Conservation (phyloP, 345 rosid genomes). For the Turnera subulata region DNA sequence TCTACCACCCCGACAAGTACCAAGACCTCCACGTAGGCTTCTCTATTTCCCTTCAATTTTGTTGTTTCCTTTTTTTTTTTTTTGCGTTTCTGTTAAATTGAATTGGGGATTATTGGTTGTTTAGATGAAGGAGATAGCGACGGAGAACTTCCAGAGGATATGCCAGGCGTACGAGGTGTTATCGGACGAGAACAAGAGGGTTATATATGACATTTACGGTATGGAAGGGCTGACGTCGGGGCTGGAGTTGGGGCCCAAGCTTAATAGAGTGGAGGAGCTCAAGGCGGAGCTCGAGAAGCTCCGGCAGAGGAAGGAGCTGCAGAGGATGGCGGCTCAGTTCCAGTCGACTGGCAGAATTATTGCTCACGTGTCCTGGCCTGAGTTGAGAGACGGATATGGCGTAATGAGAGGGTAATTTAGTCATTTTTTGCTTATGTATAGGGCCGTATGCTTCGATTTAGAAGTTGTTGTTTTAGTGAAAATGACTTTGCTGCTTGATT, state of each 20-base stretch:
- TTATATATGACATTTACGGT: slow-evolving; percentile 85
- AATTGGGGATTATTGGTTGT: background rate
- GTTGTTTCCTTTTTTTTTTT: background rate
- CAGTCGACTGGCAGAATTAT: slow-evolving; percentile 62
- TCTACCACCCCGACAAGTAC: slow-evolving; percentile 93
- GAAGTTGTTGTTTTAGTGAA: no score
- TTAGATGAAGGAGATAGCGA: slow-evolving; percentile 89
- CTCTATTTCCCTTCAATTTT: background rate
- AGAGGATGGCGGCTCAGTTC: slow-evolving; percentile 59
- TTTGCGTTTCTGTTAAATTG: no score
- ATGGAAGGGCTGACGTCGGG: slow-evolving; percentile 90
- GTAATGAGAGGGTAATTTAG: slow-evolving; percentile 68
- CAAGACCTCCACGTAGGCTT: slow-evolving; percentile 56
- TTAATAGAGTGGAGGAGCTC: slow-evolving; percentile 74
- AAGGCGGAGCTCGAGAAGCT: slow-evolving; percentile 80
- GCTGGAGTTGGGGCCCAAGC: slow-evolving; percentile 81
- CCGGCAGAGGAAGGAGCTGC: slow-evolving; percentile 56
- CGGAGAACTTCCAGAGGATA: slow-evolving; percentile 81
- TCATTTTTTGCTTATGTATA: no score
- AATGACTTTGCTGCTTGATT: no score
- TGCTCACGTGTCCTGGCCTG: slow-evolving; percentile 66
- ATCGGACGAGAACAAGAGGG: slow-evolving; percentile 76
- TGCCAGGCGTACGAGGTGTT: slow-evolving; percentile 88
- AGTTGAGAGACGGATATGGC: slow-evolving; percentile 75
- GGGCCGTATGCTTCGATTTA: no score